Conservation (phyloP, 768 basidiomycete genomes). For the Russula olivacea region DNA sequence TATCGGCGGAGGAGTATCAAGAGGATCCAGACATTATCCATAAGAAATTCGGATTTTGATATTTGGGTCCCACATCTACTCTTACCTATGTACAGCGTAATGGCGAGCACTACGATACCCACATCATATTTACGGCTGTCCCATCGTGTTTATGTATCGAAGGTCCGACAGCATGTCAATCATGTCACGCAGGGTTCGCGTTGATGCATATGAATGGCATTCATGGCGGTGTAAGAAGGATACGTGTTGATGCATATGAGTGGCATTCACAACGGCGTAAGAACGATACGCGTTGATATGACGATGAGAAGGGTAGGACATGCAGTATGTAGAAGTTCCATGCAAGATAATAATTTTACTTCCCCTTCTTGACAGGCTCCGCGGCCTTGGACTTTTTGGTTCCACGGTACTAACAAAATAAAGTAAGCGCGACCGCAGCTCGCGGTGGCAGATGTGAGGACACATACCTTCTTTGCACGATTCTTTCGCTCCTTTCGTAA, state of each 20-base stretch:
- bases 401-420: conserved; percentile 70
- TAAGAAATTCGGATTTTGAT: conserved; percentile 82
- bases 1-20: conserved; percentile 97
- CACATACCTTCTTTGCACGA: conserved; percentile 94
- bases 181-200: conserved; percentile 8
- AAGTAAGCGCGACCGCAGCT: background rate
- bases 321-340: conserved; percentile 33
- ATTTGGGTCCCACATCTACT: conserved; percentile 10
- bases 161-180: conserved; percentile 1
- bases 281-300: conserved; percentile 41
- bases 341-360: conserved; percentile 47
- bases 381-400: conserved; percentile 93
- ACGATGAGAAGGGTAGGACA: conserved; percentile 34
- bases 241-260: conserved; percentile 38
- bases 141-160: conserved; percentile 15
- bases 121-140: conserved; percentile 15
- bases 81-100: conserved; percentile 16
- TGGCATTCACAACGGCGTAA: conserved; percentile 31
- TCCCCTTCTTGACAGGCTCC: conserved; percentile 88
- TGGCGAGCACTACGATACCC: conserved; percentile 22
- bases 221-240: conserved; percentile 33
- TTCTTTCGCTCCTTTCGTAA: conserved; percentile 99
- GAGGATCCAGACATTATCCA: conserved; percentile 99
- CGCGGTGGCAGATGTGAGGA: background rate
- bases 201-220: conserved; percentile 31